These are phyloP conservation scores for Dictyostelium citrinum DNA, from an alignment of 78 protist genomes.

Conservation along the genomic window DNA sequence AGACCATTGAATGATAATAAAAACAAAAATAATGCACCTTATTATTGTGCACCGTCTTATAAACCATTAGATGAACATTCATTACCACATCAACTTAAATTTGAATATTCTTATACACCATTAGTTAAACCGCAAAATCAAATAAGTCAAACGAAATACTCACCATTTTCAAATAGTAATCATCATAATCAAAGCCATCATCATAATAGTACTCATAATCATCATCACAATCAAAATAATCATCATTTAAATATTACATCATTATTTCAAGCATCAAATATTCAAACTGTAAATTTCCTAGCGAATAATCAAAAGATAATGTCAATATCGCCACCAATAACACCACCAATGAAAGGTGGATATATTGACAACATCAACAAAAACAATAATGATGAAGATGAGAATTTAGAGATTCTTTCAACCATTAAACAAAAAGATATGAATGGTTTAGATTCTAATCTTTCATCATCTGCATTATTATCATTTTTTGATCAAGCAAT, in stretches of 20 bases:
- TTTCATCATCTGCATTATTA: slow-evolving; percentile 1
- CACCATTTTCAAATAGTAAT: neutral
- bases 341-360: neutral
- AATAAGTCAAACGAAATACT: slow-evolving; percentile 6
- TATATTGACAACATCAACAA: too few species aligned
- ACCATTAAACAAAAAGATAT: neutral
- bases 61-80: slow-evolving; percentile 60
- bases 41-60: slow-evolving; percentile 71
- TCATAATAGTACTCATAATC: neutral
- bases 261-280: neutral
- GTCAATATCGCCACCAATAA: neutral
- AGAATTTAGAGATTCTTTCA: neutral
- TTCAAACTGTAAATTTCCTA: neutral
- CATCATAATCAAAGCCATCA: neutral
- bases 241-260: neutral
- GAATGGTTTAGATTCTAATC: neutral
- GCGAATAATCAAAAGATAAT: neutral
- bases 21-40: slow-evolving; percentile 20
- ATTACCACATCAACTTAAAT: slow-evolving; percentile 40
- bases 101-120: slow-evolving; percentile 60
- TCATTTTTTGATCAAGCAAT: neutral
- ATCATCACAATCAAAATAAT: neutral
- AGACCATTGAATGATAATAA: neutral
- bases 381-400: neutral
- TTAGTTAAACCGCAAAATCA: slow-evolving; percentile 4